A percentile compares a stretch with the other conserved stretches of the same genome.
Evolutionary conservation across 2,329 filamentous ascomycete species (phyloP).

Genomic region (Ophiostoma australiae): DNA sequence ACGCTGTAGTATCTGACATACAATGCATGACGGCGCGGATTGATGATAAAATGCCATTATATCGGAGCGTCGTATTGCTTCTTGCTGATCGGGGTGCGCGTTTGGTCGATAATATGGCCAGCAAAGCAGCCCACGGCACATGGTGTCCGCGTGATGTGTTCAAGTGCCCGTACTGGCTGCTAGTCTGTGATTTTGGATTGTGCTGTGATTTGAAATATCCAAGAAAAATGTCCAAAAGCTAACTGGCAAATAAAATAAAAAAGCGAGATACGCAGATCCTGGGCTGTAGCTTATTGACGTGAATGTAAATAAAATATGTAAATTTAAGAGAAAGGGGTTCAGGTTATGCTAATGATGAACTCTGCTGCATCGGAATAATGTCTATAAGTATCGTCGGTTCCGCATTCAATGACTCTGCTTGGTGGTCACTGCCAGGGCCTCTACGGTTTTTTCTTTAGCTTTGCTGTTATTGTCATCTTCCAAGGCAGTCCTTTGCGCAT

Average conservation of each 20-base stretch:
- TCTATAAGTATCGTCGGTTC: neutral
- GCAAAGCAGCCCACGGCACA: neutral
- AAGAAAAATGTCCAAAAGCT: neutral
- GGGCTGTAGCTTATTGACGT: neutral
- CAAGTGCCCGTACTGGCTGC: neutral
- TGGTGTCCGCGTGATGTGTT: neutral
- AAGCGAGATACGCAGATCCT: neutral
- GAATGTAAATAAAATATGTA: neutral
- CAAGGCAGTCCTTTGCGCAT: neutral
- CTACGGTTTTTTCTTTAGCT: neutral
- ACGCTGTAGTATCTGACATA: neutral
- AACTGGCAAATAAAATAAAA: neutral
- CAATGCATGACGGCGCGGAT: too few species aligned
- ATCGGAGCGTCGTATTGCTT: neutral
- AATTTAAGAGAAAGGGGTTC: neutral
- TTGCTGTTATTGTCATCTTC: neutral
- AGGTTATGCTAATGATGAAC: neutral
- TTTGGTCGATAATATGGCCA: neutral
- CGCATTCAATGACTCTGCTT: neutral
- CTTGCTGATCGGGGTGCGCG: neutral
- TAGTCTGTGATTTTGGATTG: neutral
- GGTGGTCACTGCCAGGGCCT: neutral
- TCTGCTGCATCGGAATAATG: neutral
- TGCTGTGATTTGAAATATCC: constrained; percentile 1
- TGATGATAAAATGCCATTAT: neutral